Conservation (phyloP, 1,139 yeast species). For the Blastobotrys capitulatus region DNA sequence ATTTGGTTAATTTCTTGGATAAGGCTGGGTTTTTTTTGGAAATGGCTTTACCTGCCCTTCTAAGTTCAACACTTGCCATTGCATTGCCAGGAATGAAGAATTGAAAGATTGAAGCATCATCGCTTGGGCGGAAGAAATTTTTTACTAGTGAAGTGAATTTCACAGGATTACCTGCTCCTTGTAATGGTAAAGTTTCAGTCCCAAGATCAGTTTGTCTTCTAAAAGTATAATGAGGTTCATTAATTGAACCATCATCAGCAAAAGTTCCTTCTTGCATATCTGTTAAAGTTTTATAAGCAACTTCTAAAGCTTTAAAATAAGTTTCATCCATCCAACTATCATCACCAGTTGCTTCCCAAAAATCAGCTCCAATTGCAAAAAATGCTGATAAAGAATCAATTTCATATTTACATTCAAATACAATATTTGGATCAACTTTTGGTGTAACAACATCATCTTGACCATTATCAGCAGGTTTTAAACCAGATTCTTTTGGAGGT, state of each 20-base stretch:
- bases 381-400: slow-evolving; percentile 79
- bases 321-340: slow-evolving; percentile 38
- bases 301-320: slow-evolving; percentile 60
- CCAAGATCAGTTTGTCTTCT: slow-evolving; percentile 67
- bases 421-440: slow-evolving; percentile 58
- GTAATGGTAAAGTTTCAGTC: slow-evolving; percentile 68
- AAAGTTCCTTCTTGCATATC: slow-evolving; percentile 62
- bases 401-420: slow-evolving; percentile 85
- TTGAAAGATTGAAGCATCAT: slow-evolving; percentile 75
- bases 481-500: slow-evolving; percentile 62
- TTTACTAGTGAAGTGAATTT: slow-evolving; percentile 55
- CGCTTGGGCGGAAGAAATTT: slow-evolving; percentile 76
- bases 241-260: slow-evolving; percentile 43
- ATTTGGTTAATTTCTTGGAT: slow-evolving; percentile 29
- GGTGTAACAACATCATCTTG: slow-evolving; percentile 65
- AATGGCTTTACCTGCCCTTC: slow-evolving; percentile 26
- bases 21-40: slow-evolving; percentile 16
- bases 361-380: slow-evolving; percentile 64
- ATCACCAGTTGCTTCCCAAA: slow-evolving; percentile 47
- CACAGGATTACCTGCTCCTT: slow-evolving; percentile 82
- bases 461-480: slow-evolving; percentile 45
- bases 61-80: slow-evolving; percentile 59
- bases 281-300: slow-evolving; percentile 46
- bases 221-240: slow-evolving; percentile 48
- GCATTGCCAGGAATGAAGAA: slow-evolving; percentile 81